Base-by-base conservation (phyloP, 106 monocot species). In the Platanthera guangdongensis region DNA sequence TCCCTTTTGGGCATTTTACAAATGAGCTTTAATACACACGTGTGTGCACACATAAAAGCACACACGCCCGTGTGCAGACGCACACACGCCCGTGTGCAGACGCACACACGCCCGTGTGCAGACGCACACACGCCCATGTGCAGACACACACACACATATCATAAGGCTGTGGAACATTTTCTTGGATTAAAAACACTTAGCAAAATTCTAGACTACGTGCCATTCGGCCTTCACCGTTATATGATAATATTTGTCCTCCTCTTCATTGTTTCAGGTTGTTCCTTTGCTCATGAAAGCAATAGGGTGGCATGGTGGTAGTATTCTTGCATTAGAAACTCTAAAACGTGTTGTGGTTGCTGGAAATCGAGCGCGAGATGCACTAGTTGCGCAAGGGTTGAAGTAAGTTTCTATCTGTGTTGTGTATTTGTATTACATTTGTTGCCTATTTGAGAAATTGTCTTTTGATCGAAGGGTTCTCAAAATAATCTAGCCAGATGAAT, bases 201-300 rank as follows among this genome's bases (percentile, higher is more conserved):
- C 62, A 63, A 63, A 21, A 22, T 55, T 65, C 19, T 19, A 32
- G 32, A 64, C 7, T 28, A 8, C 28, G 10, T 64, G 28, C 9
- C 28, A 64, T 64, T 25, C 64, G 32, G 21, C 32, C 28, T 11
- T 30, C 32, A 32, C 65, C 30, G 39, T 39, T 39, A 39, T 65
- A 6, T 65, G 65, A 32, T 32, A 32, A 70, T 70, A 5, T 70
- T 70, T 0, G 6, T 47, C 47, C 12, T 47, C 47, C 12, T 70
- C 47, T 70, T 16, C 47, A 47, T 70, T 70, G 6, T 52, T 81
- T 9, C 80, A 99, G 99, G 99, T 99, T 75, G 99, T 99, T 72
- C 99, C 99, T 39, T 88, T 99, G 86, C 89, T 99, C 50, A 99
- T 99, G 99, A 99, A 99, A 87, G 90, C 99, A 28, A 99, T 99